Evolutionary conservation across 495 filamentous ascomycete species (phyloP), one percentile per base, ranked within the genome.

Genomic region (Staphylotrichum longicolle): DNA sequence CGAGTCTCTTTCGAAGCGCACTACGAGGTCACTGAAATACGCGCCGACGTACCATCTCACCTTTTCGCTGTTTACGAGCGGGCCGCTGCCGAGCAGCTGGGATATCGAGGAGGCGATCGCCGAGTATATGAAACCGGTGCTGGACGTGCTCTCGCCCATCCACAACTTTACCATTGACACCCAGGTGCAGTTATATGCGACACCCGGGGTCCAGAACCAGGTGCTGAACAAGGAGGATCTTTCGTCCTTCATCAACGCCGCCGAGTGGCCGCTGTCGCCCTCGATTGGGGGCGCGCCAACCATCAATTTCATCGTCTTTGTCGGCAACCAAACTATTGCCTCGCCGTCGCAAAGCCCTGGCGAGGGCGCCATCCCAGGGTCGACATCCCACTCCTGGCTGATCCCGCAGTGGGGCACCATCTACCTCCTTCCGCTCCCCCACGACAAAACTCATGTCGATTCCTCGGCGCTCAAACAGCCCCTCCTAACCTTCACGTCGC

Each of bases 391-490:
- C 42, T 94, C 90, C 58, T 98, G 93, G 90, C 80, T 98, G 51
- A 86, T 98, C 20, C 95, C 95, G 0, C 94, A 98, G 78, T 98
- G 95, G 95, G 94, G 94, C 54, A 91, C 93, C 9, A 89, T 97
- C 12, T 86, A 87, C 69, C 86, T 97, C 51, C 75, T 96, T 45
- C 89, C 93, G 46, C 81, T 83, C 8, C 72, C 83, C 0, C 67
- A 73, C 9, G 71, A 77, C 58, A 76, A 61, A n/a, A 70, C 57
- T 9, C 72, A 71, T 50, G 71, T 78, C 12, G 57, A 73, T 1
- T 61, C 63, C 0, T 82, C 84, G 2, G 82, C 84, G 35, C 80
- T 98, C 10, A 86, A 86, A 30, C 87, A 91, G 15, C 88, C 91
- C 0, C 84, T 98, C 70, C 75, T 93, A 55, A 93, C 88, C 1